Evolutionary conservation across 2,329 filamentous ascomycete genomes (phyloP), one percentile per base, ranked within the genome.

Genomic region (Chrysosporium queenslandicum): DNA sequence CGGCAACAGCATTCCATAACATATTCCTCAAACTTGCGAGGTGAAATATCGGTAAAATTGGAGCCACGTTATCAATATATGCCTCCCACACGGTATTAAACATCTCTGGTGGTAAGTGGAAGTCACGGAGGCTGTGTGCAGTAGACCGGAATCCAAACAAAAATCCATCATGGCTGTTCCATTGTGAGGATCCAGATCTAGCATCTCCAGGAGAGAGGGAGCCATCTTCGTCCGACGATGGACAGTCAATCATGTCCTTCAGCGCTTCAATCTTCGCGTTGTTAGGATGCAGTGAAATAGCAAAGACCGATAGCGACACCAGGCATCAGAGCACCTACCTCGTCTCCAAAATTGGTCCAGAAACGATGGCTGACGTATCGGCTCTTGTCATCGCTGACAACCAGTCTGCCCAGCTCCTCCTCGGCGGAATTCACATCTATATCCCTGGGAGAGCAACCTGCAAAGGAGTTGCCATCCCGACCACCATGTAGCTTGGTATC

Each of bases 351-450:
- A 58, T 71, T 78, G 3, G 77, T 77, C 77, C 78, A 82, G 57
- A 82, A 77, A 25, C 75, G 75, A 59, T 78, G 81, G 63, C 78
- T 82, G 59, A 82, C 77, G 64, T 82, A 82, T 47, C 77, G 70
- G 59, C 77, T 81, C 55, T 74, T 73, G 25, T 77, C 78, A 55
- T 81, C 77, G 53, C 78, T 77, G 43, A 82, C 74, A 1, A 82
- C 76, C 50, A 83, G 65, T 36, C 78, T 67, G 20, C 80, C 79
- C 60, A 82, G 76, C 53, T 77, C 70, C 46, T 68, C 68, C n/a
- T 53, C 48, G 18, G 53, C 45, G 18, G 54, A 51, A n/a, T 56
- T 42, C 16, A 57, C 58, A n/a, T 59, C 63, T 0, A 47, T 45
- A 21, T 55, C 23, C 12, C 34, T 49, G n/a, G 43, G 54, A 36